These are phyloP conservation scores for Vigna trinervia DNA, from an alignment of 306 rosid genomes.

Conservation along the genomic window DNA sequence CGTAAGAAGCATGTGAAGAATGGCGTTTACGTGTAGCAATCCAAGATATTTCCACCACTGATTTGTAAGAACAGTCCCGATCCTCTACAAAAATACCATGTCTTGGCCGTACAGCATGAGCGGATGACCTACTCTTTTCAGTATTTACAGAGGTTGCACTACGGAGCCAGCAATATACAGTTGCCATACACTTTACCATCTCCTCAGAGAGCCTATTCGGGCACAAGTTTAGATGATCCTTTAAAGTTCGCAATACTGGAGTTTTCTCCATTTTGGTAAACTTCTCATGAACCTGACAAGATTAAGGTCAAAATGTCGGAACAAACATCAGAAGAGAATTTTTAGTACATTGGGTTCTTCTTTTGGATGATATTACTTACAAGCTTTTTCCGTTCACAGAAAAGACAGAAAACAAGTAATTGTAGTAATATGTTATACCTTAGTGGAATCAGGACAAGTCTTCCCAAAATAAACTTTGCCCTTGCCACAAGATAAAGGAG, in stretches of 20 bases:
- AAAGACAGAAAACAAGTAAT: not conserved
- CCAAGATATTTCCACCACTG: conserved; percentile 80
- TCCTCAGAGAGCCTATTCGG: conserved; percentile 94
- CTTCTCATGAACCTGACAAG: conserved; percentile 57
- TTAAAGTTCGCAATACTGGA: conserved; percentile 63
- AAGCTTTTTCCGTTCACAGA: not conserved
- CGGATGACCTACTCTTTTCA: conserved; percentile 63
- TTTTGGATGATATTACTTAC: not conserved
- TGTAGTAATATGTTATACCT: conserved; percentile 49
- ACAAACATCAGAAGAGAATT: not conserved
- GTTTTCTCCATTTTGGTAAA: conserved; percentile 55
- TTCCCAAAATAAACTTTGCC: conserved; percentile 53
- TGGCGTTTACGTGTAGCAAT: conserved; percentile 82
- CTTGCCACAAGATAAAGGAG: conserved; percentile 61
- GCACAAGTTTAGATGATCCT: conserved; percentile 84
- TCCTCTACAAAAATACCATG: conserved; percentile 56
- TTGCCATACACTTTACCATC: conserved; percentile 95
- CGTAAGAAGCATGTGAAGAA: conserved; percentile 85
- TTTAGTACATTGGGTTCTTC: not conserved
- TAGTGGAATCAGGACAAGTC: conserved; percentile 50
- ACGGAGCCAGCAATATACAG: conserved; percentile 85
- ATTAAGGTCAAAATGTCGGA: conserved; percentile 40
- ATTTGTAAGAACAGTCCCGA: conserved; percentile 60
- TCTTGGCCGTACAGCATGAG: conserved; percentile 62
- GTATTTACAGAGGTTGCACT: conserved; percentile 57